Conservation (phyloP, 2,329 filamentous ascomycete genomes). For the Diaporthe vaccinii region DNA sequence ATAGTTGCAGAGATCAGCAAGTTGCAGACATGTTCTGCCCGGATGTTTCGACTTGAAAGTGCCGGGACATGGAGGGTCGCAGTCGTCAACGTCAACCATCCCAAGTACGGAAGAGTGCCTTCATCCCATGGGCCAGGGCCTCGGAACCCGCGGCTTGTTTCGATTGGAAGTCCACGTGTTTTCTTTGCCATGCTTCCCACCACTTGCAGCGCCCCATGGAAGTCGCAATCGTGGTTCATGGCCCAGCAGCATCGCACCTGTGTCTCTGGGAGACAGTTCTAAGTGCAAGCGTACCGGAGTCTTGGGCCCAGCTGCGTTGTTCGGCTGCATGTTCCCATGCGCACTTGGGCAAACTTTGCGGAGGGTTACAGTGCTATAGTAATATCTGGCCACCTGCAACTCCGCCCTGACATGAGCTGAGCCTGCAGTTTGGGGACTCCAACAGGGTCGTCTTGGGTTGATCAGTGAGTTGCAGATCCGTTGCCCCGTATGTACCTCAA, state of each 20-base stretch:
- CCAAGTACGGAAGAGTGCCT: not conserved
- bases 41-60: constrained; percentile 8
- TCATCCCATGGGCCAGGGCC: constrained; percentile 21
- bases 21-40: not conserved
- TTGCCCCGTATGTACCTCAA: no score
- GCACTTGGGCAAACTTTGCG: not conserved
- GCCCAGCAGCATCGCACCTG: no score
- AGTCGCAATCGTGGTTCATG: not conserved
- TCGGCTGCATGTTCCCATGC: not conserved
- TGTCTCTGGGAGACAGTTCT: not conserved
- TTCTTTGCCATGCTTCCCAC: not conserved
- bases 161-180: not conserved
- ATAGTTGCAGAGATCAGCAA: not conserved
- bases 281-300: not conserved
- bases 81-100: constrained; percentile 24
- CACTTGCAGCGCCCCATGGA: not conserved
- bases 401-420: not conserved
- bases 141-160: constrained; percentile 19
- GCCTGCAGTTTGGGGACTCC: not conserved
- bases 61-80: not conserved
- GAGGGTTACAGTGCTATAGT: not conserved
- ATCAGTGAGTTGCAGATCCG: not conserved
- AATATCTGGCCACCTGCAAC: not conserved
- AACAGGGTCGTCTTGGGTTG: not conserved
- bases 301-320: not conserved